Conservation (phyloP, 2,329 filamentous ascomycete genomes). For the Pseudogymnoascus sp. region DNA sequence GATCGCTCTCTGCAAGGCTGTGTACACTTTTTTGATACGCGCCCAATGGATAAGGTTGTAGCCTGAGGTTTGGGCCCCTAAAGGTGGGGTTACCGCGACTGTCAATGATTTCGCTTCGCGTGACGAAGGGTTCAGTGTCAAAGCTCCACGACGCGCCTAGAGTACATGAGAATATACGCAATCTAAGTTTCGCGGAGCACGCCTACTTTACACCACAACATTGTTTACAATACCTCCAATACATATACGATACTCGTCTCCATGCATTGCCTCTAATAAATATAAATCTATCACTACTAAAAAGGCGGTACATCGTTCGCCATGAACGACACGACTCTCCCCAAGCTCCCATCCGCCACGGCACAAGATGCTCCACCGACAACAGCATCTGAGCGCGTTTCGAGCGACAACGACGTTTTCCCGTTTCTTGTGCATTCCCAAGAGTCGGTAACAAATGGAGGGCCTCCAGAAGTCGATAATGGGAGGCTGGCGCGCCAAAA, state of each 20-base stretch:
- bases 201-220: not conserved
- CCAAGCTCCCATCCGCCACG: constrained; percentile 22
- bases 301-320: constrained; percentile 10
- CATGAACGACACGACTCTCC: constrained; percentile 30
- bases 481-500: constrained; percentile 37
- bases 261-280: constrained; percentile 7
- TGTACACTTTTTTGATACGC: not conserved
- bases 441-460: constrained; percentile 19
- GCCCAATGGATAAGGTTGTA: constrained; percentile 7
- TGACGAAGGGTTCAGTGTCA: constrained; percentile 3
- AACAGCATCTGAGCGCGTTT: constrained; percentile 17
- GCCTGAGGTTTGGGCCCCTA: constrained; percentile 9
- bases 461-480: constrained; percentile 19
- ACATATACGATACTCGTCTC: constrained; percentile 4
- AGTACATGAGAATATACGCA: constrained; percentile 7
- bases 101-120: constrained; percentile 8
- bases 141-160: constrained; percentile 8
- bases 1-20: not conserved
- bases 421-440: constrained; percentile 18
- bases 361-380: constrained; percentile 14
- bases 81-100: constrained; percentile 7
- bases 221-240: constrained; percentile 1
- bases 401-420: constrained; percentile 19
- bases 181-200: constrained; percentile 1
- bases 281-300: not conserved